Evolutionary conservation across 2,329 filamentous ascomycete genomes (phyloP).

Genomic region (Chaetothyriales sp.): DNA sequence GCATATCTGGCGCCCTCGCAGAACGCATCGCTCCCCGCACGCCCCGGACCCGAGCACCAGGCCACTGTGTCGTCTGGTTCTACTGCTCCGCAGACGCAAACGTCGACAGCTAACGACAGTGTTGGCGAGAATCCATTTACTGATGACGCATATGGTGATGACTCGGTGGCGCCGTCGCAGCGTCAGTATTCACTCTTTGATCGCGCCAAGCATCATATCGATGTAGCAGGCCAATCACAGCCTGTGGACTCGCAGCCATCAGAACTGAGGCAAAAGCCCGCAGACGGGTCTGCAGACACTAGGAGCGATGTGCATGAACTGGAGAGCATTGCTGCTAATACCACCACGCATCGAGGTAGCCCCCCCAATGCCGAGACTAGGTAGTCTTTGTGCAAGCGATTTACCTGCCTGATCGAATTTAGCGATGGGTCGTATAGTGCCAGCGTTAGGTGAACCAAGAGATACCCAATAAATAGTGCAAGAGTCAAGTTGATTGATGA

Average conservation of each 20-base stretch:
- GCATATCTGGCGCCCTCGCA: too few species aligned
- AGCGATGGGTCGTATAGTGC: not conserved
- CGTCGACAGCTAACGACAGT: constrained; percentile 9
- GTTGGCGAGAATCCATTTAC: constrained; percentile 16
- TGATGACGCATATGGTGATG: constrained; percentile 12
- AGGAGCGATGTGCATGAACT: constrained; percentile 14
- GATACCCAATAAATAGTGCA: not conserved
- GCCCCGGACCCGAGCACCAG: not conserved
- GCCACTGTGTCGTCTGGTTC: not conserved
- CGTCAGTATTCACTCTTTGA: constrained; percentile 10
- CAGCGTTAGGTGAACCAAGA: not conserved
- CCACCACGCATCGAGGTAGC: constrained; percentile 11
- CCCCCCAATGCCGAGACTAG: not conserved
- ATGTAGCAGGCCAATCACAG: constrained; percentile 1
- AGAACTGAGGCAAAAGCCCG: constrained; percentile 5
- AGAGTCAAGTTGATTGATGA: too few species aligned
- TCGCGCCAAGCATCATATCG: constrained; percentile 1
- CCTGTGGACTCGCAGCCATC: constrained; percentile 6
- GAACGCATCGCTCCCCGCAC: too few species aligned
- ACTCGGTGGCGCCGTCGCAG: not conserved
- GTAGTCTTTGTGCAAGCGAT: not conserved
- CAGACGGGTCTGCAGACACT: constrained; percentile 11
- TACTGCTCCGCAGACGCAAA: not conserved
- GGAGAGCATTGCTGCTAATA: constrained; percentile 11
- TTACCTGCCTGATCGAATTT: not conserved